Evolutionary conservation across 805 yeast genomes (phyloP).

Genomic region (Pichia membranifaciens): DNA sequence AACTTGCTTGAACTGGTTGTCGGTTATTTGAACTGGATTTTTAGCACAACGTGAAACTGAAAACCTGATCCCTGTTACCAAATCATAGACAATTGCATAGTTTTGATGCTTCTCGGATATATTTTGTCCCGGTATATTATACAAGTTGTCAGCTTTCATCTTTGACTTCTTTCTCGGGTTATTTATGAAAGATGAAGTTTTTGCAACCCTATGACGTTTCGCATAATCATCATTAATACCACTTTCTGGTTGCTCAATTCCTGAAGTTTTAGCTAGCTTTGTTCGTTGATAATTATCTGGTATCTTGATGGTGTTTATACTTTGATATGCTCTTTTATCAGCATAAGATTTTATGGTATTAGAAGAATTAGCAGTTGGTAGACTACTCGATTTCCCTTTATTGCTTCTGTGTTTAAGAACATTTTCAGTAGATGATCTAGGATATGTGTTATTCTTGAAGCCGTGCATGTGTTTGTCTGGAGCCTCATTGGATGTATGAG

Average conservation of each 20-base stretch:
- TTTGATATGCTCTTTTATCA: conserved; percentile 24
- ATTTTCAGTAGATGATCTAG: conserved; percentile 2
- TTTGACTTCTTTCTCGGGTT: conserved; percentile 20
- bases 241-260: background rate
- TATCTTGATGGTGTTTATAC: conserved; percentile 25
- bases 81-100: conserved; percentile 90
- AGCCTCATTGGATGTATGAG: background rate
- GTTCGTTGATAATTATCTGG: conserved; percentile 25
- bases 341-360: conserved; percentile 2
- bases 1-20: conserved; percentile 62
- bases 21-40: conserved; percentile 63
- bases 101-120: conserved; percentile 81
- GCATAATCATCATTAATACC: conserved; percentile 2
- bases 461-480: background rate
- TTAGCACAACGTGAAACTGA: conserved; percentile 93
- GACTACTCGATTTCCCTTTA: background rate
- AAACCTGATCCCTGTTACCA: conserved; percentile 94
- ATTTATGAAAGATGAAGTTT: conserved; percentile 22
- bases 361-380: background rate
- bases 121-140: conserved; percentile 28
- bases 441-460: conserved; percentile 4
- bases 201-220: conserved; percentile 17
- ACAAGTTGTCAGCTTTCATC: conserved; percentile 24
- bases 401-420: background rate
- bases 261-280: conserved; percentile 10